These are phyloP conservation scores for Martensiomyces pterosporus DNA, from an alignment of 192 early-diverging fungal genomes.

Conservation along the genomic window DNA sequence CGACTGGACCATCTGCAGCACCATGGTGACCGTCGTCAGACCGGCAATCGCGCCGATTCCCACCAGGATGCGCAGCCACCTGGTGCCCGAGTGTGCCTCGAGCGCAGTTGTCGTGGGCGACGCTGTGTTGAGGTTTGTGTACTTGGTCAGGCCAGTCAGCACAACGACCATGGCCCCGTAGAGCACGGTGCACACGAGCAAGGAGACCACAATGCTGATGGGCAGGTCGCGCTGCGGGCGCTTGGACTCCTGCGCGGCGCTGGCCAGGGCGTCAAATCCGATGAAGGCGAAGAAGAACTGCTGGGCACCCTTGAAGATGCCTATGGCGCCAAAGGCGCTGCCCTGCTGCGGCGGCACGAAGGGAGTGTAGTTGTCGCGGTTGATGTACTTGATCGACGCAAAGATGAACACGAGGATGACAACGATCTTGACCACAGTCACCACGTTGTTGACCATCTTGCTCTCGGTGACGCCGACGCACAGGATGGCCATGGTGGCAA, in stretches of 20 bases:
- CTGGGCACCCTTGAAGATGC: conserved; percentile 57
- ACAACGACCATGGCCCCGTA: conserved; percentile 61
- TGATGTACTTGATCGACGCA: conserved; percentile 54
- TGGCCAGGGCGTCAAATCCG: conserved; percentile 76
- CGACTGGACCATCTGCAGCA: conserved; percentile 63
- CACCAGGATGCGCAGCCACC: conserved; percentile 60
- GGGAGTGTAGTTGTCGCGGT: conserved; percentile 61
- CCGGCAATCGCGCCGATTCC: conserved; percentile 65
- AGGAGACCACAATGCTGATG: conserved; percentile 66
- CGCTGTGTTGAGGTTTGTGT: conserved; percentile 25
- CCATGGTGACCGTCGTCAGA: conserved; percentile 65
- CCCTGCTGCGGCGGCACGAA: conserved; percentile 58
- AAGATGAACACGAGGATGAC: conserved; percentile 68
- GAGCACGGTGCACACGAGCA: conserved; percentile 62
- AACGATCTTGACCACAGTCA: conserved; percentile 63
- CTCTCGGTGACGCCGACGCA: conserved; percentile 60
- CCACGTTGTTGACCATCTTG: conserved; percentile 56
- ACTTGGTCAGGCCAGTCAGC: conserved; percentile 58
- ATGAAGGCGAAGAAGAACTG: conserved; percentile 67
- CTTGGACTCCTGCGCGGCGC: conserved; percentile 66
- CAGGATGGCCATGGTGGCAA: conserved; percentile 56
- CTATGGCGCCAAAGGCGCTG: conserved; percentile 53
- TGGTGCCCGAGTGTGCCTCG: conserved; percentile 9
- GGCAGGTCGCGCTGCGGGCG: conserved; percentile 70
- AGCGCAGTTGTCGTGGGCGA: conserved; percentile 45